Conservation (phyloP, 257 asterid genomes). For the Solanum virginianum region DNA sequence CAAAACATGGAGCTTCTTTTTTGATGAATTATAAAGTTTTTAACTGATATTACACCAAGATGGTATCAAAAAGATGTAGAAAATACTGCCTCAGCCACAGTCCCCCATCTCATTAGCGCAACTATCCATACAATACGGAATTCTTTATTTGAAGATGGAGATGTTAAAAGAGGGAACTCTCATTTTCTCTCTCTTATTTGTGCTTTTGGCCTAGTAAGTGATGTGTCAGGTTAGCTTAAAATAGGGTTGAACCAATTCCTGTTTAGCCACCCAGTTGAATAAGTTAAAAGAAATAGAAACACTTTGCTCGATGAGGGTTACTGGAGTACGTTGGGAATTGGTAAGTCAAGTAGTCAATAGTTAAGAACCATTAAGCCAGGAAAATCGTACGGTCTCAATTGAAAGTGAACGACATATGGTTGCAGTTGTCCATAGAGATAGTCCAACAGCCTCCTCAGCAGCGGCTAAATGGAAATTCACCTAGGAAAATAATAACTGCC, state of each 20-base stretch:
- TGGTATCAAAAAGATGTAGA: not conserved
- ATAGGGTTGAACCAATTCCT: not conserved
- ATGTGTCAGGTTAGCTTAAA: not conserved
- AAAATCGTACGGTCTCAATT: slow-evolving; percentile 56
- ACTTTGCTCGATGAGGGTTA: not conserved
- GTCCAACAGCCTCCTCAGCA: slow-evolving; percentile 88
- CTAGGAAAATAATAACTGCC: slow-evolving; percentile 25
- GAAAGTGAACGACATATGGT: slow-evolving; percentile 85
- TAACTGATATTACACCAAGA: not conserved
- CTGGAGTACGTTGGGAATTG: not conserved
- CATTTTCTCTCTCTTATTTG: not conserved
- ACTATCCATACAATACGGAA: not conserved
- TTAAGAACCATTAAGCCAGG: not conserved
- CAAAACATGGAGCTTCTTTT: not conserved
- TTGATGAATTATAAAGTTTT: not conserved
- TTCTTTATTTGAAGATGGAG: not conserved
- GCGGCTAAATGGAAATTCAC: slow-evolving; percentile 49
- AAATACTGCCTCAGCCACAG: not conserved
- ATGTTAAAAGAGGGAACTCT: not conserved
- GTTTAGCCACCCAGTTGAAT: not conserved
- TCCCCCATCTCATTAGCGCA: not conserved
- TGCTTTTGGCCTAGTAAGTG: not conserved
- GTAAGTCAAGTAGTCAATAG: not conserved
- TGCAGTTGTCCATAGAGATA: slow-evolving; percentile 80
- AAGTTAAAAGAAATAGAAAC: not conserved